Percentiles rank a stretch among this genome's conserved stretches.
Conservation (phyloP, 2,329 filamentous ascomycete genomes). For the Alternaria sp. region DNA sequence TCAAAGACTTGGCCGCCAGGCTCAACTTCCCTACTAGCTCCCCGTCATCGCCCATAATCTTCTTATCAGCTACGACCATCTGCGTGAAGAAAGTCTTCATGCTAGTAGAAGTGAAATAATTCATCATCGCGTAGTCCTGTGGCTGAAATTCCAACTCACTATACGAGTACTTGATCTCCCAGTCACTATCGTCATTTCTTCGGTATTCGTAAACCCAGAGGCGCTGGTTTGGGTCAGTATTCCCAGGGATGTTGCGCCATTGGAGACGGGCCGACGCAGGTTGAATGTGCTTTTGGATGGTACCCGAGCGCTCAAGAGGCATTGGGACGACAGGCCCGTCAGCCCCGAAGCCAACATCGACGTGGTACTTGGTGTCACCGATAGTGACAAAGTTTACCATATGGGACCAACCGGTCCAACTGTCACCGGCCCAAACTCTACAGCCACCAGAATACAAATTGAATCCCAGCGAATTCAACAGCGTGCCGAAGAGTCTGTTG, state of each 20-base stretch:
- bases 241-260: constrained; percentile 45
- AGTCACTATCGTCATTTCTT: constrained; percentile 55
- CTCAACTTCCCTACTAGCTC: constrained; percentile 51
- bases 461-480: constrained; percentile 63
- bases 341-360: constrained; percentile 56
- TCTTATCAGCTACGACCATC: constrained; percentile 57
- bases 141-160: constrained; percentile 53
- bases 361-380: constrained; percentile 42
- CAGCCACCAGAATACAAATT: constrained; percentile 52
- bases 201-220: constrained; percentile 56
- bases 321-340: constrained; percentile 51
- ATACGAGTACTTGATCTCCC: constrained; percentile 71
- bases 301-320: constrained; percentile 43
- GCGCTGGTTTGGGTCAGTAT: constrained; percentile 48
- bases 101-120: constrained; percentile 47
- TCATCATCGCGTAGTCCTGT: constrained; percentile 45
- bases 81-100: constrained; percentile 45
- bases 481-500: constrained; percentile 61
- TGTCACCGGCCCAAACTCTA: constrained; percentile 45
- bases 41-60: constrained; percentile 53
- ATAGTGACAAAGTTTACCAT: constrained; percentile 57
- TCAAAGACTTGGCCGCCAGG: constrained; percentile 56
- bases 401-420: constrained; percentile 50
- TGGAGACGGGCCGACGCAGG: constrained; percentile 45
- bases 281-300: constrained; percentile 36